Base-by-base conservation (phyloP, 2,329 filamentous ascomycete genomes). In the Microcyclospora tardicrescens region DNA sequence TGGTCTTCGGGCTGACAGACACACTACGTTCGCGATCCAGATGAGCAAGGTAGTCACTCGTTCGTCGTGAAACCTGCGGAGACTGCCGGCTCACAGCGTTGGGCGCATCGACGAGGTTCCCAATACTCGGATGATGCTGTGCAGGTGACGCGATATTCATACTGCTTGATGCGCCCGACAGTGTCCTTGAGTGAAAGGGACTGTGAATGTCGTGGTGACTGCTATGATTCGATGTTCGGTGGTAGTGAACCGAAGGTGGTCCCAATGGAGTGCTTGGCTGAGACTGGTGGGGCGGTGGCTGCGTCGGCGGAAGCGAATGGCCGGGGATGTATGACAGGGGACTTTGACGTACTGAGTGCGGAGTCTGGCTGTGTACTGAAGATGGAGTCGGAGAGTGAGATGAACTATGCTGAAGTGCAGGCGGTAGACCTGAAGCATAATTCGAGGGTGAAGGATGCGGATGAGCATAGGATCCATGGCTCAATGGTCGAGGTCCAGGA, bases 1-100 rank as follows among this genome's bases (percentile, higher is more conserved):
- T 57, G 28, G 82, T 85, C 62, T 84, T 86, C 24, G 84, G 84
- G 56, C 82, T 89, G 36, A 89, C 75, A 53, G 81, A 87, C 38
- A 81, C 59, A 56, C 79, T 84, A 36, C 72, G 67, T 44, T 83
- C 81, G 51, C 80, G 73, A 39, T 84, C 79, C 46, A 69, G 69
- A 35, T 69, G 68, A 33, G 71, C 70, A 41, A 69, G 65, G 33
- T 63, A 54, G 14, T 59, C 54, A 33, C 52, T 53, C 13, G 48
- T 48, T 28, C 47, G 45, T 13, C 50, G 49, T 16, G 43, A 39
- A 15, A n/a, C 14, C 14, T 48, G 46, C 15, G 50, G 47, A 13
- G 50, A 53, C 27, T 49, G 47, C 12, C 49, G 49, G 28, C 39
- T 41, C 28, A 47, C 49, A 10, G 46, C 45, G 27, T 44, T 46